These are phyloP conservation scores for Pseudogymnoascus sp. DNA, from an alignment of 2,329 filamentous ascomycete species.

Conservation along the genomic window DNA sequence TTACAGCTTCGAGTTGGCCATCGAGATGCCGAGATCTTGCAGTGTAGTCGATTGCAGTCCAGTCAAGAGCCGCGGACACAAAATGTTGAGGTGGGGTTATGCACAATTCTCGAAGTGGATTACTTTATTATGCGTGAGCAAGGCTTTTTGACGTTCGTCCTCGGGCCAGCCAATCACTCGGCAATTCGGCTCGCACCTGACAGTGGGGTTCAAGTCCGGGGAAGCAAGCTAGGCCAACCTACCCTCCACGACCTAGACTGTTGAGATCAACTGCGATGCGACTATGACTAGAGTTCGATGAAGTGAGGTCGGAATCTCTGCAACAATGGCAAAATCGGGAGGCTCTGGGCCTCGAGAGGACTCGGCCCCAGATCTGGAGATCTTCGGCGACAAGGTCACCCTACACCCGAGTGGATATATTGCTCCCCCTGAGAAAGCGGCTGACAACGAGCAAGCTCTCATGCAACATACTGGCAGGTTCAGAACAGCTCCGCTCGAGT, in stretches of 20 bases:
- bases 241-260: not conserved
- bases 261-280: not conserved
- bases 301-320: not conserved
- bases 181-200: not conserved
- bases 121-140: not conserved
- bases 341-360: constrained; percentile 30
- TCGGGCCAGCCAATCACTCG: constrained; percentile 3
- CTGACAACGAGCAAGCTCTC: constrained; percentile 60
- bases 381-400: constrained; percentile 67
- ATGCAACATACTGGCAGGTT: constrained; percentile 85
- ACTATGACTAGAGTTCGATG: not conserved
- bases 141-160: not conserved
- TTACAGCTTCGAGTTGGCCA: not conserved
- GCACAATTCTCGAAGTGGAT: not conserved
- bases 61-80: not conserved
- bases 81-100: constrained; percentile 8
- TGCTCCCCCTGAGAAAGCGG: constrained; percentile 38
- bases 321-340: constrained; percentile 33
- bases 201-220: constrained; percentile 2
- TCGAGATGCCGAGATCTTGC: not conserved
- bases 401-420: constrained; percentile 68
- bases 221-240: not conserved
- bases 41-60: not conserved
- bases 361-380: constrained; percentile 70
- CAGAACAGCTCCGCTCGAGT: constrained; percentile 61